A percentile compares a stretch with the other conserved stretches of the same genome.
phyloP scores from a whole-genome alignment of 257 asterid species.

The Paulownia fortunei region DNA sequence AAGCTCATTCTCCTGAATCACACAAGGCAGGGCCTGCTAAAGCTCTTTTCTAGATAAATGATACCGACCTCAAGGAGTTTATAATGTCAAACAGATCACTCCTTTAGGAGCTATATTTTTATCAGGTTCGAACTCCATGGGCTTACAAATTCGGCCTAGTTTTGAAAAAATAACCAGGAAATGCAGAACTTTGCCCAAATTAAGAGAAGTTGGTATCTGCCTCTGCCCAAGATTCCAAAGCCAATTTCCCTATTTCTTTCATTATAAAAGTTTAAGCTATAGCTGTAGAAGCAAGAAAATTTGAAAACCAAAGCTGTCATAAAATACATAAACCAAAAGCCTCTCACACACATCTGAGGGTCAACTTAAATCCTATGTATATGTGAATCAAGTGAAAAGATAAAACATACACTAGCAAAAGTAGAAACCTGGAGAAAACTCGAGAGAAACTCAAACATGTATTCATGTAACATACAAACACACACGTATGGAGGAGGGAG shows the following conservation, averaged over 20 bases:
- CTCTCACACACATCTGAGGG: neutral
- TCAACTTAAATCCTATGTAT: neutral
- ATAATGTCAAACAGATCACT: neutral
- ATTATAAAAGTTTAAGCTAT: neutral
- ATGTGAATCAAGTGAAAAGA: neutral
- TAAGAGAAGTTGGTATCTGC: neutral
- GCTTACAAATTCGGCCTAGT: no score
- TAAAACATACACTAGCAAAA: neutral
- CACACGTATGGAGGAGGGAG: slow-evolving; percentile 11
- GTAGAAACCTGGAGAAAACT: neutral
- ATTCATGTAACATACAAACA: neutral
- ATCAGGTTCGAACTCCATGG: neutral
- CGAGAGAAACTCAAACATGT: neutral
- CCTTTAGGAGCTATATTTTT: neutral
- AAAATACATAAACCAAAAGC: neutral
- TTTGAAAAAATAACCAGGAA: neutral
- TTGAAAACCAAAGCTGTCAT: neutral
- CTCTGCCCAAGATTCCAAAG: neutral
- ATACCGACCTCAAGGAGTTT: neutral
- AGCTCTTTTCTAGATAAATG: neutral
- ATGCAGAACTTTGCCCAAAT: neutral
- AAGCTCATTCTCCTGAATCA: neutral
- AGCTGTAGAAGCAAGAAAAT: neutral
- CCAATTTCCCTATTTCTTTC: neutral
- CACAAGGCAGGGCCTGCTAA: neutral